Conservation (phyloP, 83 land plant species). For the Diphasiastrum complanatum region DNA sequence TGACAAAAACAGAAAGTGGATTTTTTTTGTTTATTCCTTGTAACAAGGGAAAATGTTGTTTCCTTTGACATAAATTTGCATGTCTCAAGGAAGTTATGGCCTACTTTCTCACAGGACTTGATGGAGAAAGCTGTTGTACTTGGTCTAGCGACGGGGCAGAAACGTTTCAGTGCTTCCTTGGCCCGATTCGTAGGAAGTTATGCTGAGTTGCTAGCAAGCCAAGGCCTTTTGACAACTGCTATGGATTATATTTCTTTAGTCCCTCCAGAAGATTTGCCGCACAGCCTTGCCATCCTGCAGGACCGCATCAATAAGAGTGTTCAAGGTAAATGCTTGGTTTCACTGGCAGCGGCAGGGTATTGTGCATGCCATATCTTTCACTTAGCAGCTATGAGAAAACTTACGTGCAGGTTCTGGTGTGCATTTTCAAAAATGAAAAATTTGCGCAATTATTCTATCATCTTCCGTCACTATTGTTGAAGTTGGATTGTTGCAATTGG, state of each 20-base stretch:
- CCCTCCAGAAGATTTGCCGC: conserved; percentile 59
- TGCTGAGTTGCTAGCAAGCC: conserved; percentile 83
- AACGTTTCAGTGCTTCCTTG: conserved; percentile 61
- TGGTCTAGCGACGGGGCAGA: conserved; percentile 76
- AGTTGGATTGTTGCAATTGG: too few relatives aligned
- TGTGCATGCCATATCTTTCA: too few relatives aligned
- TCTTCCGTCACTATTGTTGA: too few relatives aligned
- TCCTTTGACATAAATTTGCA: background rate
- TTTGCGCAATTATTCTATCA: too few relatives aligned
- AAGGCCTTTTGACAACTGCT: conserved; percentile 76
- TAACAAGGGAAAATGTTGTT: background rate
- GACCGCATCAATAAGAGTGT: conserved; percentile 57
- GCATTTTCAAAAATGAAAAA: too few relatives aligned
- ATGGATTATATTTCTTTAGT: conserved; percentile 73
- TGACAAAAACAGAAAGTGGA: background rate
- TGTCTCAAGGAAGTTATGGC: background rate
- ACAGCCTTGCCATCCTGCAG: conserved; percentile 58
- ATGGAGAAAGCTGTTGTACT: conserved; percentile 91
- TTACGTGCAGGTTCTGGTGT: too few relatives aligned
- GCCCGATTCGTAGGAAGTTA: conserved; percentile 76
- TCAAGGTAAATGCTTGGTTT: conserved; percentile 34
- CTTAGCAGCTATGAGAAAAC: too few relatives aligned
- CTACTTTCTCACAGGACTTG: conserved; percentile 46
- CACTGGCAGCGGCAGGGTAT: too few relatives aligned
- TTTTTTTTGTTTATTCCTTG: background rate